phyloP scores from a whole-genome alignment of 2,329 filamentous ascomycete genomes.

The Cercospora sp. region DNA sequence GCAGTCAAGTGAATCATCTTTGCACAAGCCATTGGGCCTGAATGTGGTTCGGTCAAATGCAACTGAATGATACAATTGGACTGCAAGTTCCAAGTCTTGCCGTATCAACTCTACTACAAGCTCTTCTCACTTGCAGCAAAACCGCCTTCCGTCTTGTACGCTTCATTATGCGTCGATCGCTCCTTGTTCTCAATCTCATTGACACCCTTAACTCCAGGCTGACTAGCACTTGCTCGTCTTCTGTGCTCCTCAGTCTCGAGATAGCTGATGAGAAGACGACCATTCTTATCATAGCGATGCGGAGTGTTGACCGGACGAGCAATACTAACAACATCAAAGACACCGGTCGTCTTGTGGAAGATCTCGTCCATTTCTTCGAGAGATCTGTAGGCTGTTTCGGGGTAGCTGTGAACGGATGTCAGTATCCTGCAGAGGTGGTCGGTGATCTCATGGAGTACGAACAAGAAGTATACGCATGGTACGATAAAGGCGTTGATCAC shows the following conservation, averaged over 20 bases:
- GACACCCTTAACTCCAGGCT: conserved; percentile 7
- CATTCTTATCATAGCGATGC: conserved; percentile 58
- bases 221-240: conserved; percentile 18
- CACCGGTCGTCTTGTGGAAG: conserved; percentile 56
- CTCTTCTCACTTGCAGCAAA: conserved; percentile 24
- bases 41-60: too few species aligned
- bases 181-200: conserved; percentile 23
- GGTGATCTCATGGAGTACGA: not conserved
- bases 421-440: not conserved
- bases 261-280: conserved; percentile 56
- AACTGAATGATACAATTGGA: not conserved
- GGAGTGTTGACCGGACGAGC: conserved; percentile 53
- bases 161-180: conserved; percentile 19
- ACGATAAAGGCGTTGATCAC: conserved; percentile 64
- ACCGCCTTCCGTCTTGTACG: conserved; percentile 13
- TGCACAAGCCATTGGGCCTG: too few species aligned
- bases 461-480: conserved; percentile 42
- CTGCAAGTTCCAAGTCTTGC: not conserved
- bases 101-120: not conserved
- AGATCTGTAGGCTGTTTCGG: conserved; percentile 63
- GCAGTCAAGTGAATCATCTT: too few species aligned
- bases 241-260: conserved; percentile 38
- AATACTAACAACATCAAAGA: conserved; percentile 52
- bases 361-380: conserved; percentile 68
- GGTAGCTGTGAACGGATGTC: conserved; percentile 33